A percentile compares a stretch with the other conserved stretches of the same genome.
Evolutionary conservation across 352 stramenopile genomes (phyloP).

Genomic region (Globisporangium viniferum): DNA sequence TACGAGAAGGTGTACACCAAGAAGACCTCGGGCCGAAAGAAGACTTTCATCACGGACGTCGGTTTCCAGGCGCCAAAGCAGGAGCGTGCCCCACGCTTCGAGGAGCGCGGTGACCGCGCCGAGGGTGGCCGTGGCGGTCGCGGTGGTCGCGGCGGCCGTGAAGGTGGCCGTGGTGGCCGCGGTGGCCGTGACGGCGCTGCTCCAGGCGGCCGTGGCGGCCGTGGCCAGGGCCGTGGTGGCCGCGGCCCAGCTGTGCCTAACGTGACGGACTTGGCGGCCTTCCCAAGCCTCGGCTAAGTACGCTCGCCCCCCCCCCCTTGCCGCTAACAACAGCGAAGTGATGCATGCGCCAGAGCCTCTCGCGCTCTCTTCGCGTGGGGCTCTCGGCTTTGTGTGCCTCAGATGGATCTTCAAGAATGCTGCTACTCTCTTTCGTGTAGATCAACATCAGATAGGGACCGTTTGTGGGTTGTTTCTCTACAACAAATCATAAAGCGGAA

Average conservation of each 20-base stretch:
- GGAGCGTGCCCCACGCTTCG: constrained; percentile 54
- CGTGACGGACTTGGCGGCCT: constrained; percentile 81
- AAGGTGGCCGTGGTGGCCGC: constrained; percentile 39
- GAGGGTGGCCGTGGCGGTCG: constrained; percentile 51
- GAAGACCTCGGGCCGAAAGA: constrained; percentile 94
- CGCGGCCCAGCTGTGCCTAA: constrained; percentile 40
- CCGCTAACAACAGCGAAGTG: constrained; percentile 32
- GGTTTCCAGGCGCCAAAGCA: constrained; percentile 72
- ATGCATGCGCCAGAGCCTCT: constrained; percentile 40
- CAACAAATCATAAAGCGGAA: constrained; percentile 31
- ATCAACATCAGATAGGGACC: constrained; percentile 60
- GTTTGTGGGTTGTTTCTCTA: constrained; percentile 40
- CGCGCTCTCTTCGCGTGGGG: constrained; percentile 13
- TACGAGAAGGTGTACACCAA: constrained; percentile 95
- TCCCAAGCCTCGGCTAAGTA: constrained; percentile 80
- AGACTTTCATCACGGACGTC: constrained; percentile 88
- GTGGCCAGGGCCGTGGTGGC: constrained; percentile 32
- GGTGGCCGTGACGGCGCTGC: constrained; percentile 13
- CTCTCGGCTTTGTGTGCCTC: not conserved
- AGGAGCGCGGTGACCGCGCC: constrained; percentile 45
- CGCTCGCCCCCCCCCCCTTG: constrained; percentile 17
- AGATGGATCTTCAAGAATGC: constrained; percentile 14
- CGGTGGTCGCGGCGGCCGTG: constrained; percentile 42
- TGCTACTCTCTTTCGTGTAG: constrained; percentile 50
- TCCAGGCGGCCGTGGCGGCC: constrained; percentile 47